Evolutionary conservation across 2,329 filamentous ascomycete genomes (phyloP).

Genomic region (Knufia petricola): DNA sequence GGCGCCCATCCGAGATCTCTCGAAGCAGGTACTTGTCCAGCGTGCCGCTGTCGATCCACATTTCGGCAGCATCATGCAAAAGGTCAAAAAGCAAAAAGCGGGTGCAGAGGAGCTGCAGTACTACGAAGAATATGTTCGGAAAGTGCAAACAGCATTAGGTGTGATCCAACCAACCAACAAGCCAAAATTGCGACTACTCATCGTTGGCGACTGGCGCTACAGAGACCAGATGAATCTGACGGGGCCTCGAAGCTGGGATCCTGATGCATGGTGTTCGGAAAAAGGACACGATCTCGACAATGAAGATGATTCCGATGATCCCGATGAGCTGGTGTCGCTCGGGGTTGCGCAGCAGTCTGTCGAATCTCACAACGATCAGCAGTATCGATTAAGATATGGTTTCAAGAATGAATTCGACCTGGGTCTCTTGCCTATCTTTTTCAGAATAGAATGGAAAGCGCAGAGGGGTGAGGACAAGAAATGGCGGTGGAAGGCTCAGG

Average conservation of each 20-base stretch:
- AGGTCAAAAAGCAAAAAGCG: not conserved
- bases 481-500: slow-evolving; percentile 8
- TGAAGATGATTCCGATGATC: slow-evolving; percentile 23
- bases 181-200: slow-evolving; percentile 1
- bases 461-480: not conserved
- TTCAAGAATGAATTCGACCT: slow-evolving; percentile 7
- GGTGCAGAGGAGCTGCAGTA: not conserved
- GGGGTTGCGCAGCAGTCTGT: no score
- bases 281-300: slow-evolving; percentile 7
- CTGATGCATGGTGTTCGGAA: not conserved
- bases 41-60: not conserved
- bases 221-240: slow-evolving; percentile 7
- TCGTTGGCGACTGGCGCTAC: slow-evolving; percentile 8
- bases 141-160: not conserved
- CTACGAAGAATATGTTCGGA: slow-evolving; percentile 1
- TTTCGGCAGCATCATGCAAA: not conserved
- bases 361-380: not conserved
- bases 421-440: slow-evolving; percentile 3
- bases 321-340: slow-evolving; percentile 18
- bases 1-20: not conserved
- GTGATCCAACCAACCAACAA: not conserved
- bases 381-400: not conserved
- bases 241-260: slow-evolving; percentile 2
- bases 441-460: slow-evolving; percentile 2
- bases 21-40: not conserved